A percentile compares a stretch with the other conserved stretches of the same genome.
Conservation (phyloP, 176 grass and related monocot genomes). For the Cenchrus fungigraminus region DNA sequence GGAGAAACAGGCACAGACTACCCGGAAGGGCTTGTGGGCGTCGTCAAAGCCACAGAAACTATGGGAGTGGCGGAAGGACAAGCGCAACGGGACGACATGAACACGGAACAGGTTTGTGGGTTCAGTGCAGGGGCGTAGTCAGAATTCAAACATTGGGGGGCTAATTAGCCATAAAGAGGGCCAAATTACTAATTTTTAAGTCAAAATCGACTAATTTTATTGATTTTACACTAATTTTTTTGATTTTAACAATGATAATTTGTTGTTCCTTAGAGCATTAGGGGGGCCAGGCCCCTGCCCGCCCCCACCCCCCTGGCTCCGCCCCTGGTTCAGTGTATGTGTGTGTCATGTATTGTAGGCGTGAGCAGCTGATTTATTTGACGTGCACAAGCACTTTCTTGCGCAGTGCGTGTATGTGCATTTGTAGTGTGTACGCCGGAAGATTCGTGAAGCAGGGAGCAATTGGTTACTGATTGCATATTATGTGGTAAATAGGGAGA, state of each 20-base stretch:
- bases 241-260: too few relatives aligned
- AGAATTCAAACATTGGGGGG: too few relatives aligned
- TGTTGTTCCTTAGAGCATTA: too few relatives aligned
- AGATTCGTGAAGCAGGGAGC: background rate
- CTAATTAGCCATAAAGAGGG: too few relatives aligned
- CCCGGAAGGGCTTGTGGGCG: slow-evolving; percentile 78
- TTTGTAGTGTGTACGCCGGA: background rate
- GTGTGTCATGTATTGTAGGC: background rate
- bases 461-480: background rate
- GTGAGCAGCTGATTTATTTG: slow-evolving; percentile 20
- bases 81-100: slow-evolving; percentile 65
- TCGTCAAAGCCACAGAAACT: slow-evolving; percentile 76
- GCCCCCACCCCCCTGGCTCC: too few relatives aligned
- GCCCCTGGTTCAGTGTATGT: too few relatives aligned
- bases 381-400: background rate
- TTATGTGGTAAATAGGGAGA: background rate
- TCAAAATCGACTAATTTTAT: too few relatives aligned
- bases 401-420: background rate
- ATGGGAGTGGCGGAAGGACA: slow-evolving; percentile 92
- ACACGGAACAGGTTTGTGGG: background rate
- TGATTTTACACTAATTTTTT: too few relatives aligned
- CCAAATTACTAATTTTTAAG: too few relatives aligned
- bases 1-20: slow-evolving; percentile 78
- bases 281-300: too few relatives aligned
- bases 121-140: background rate